Evolutionary conservation across 257 asterid genomes (phyloP), one percentile per base, ranked within the genome.

Genomic region (Lantana camara): DNA sequence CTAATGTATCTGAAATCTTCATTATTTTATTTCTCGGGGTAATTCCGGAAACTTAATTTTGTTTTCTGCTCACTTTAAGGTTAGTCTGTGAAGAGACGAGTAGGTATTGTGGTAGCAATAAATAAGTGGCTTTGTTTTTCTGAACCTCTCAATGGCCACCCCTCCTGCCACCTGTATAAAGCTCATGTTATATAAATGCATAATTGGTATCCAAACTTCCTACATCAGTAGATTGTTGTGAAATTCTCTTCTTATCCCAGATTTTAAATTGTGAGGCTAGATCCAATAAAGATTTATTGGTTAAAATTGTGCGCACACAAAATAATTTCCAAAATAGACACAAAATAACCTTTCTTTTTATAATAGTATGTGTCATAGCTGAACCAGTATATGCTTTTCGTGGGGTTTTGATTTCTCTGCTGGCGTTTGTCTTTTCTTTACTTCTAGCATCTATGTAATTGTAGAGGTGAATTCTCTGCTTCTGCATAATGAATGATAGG

Each of bases 11-110:
- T 45, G 51, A 57, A 72, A 20, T n/a, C 35, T 29, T 57, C 44
- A 5, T 44, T 57, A 57, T 66, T 13, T 35, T 45, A 53, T 48
- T 58, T 53, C 62, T n/a, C 56, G 58, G n/a, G 69, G 38, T 44
- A 61, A 57, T 44, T 63, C 51, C 30, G 20, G 10, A 42, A 52
- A 27, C 57, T 23, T 2, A 15, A 56, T 23, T 3, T 35, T 44
- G 6, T 57, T 45, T 42, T 19, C 24, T 19, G 37, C 23, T 32
- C 44, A 5, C 41, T 24, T 27, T 14, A 12, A 42, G 23, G 17
- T 56, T 10, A 22, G 7, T 22, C 3, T 30, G 3, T 56, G 16
- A 15, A n/a, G 49, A 9, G 49, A 35, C 20, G 17, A 57, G 7
- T 10, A 56, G 32, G 17, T 34, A 34, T 30, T 30, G 27, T 55